phyloP scores from a whole-genome alignment of 768 basidiomycete genomes.

The Hericium erinaceus region DNA sequence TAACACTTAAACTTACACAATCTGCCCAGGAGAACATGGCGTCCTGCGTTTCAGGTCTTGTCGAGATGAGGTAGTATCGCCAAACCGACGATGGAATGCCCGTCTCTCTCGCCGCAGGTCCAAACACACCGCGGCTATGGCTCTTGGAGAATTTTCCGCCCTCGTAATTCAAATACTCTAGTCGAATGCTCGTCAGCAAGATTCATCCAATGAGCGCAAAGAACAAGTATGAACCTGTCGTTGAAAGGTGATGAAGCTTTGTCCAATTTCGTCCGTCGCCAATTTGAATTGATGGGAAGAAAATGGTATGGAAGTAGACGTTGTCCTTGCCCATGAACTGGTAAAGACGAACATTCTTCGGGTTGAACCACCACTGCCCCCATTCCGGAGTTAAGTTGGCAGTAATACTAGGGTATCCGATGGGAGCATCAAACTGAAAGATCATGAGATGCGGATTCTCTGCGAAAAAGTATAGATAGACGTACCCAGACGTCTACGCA shows the following conservation, averaged over 20 bases:
- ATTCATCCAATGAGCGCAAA: background rate
- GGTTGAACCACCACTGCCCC: conserved; percentile 96
- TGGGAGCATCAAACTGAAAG: conserved; percentile 85
- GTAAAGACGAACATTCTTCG: conserved; percentile 80
- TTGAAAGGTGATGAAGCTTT: conserved; percentile 85
- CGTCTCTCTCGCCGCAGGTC: conserved; percentile 87
- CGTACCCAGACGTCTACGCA: conserved; percentile 84
- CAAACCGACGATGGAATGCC: conserved; percentile 92
- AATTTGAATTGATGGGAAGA: conserved; percentile 84
- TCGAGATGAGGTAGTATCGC: conserved; percentile 91
- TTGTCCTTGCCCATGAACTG: conserved; percentile 99
- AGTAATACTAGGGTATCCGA: conserved; percentile 96
- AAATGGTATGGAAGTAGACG: conserved; percentile 96
- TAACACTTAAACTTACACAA: conserved; percentile 48
- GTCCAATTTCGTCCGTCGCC: conserved; percentile 93
- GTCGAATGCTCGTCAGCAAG: background rate
- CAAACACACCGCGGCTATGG: conserved; percentile 93
- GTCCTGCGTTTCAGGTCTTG: conserved; percentile 88
- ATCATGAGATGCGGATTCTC: background rate
- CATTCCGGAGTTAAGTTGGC: conserved; percentile 91
- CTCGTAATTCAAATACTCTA: conserved; percentile 97
- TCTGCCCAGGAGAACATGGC: conserved; percentile 96
- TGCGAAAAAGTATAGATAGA: conserved; percentile 6
- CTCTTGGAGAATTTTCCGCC: conserved; percentile 99
- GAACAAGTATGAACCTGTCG: conserved; percentile 60